phyloP scores from a whole-genome alignment of 306 rosid genomes.

The Canavalia ensiformis region DNA sequence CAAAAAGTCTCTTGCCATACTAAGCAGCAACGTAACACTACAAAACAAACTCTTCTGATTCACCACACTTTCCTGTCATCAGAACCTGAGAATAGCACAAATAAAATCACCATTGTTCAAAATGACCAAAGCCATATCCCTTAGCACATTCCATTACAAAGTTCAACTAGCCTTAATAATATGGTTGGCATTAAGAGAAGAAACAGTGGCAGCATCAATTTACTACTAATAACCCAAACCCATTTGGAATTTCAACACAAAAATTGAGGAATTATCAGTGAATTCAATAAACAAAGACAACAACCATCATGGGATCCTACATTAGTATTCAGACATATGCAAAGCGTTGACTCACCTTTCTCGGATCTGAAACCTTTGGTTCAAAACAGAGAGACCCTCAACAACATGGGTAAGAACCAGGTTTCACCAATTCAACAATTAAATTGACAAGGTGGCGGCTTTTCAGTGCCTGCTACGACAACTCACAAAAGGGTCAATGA shows the following conservation, averaged over 20 bases:
- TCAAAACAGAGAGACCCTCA: slow-evolving; percentile 32
- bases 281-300: slow-evolving; percentile 30
- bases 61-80: slow-evolving; percentile 48
- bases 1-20: slow-evolving; percentile 50
- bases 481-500: slow-evolving; percentile 6
- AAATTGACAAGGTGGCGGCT: slow-evolving; percentile 13
- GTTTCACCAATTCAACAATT: slow-evolving; percentile 3
- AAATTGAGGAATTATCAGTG: slow-evolving; percentile 9
- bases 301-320: slow-evolving; percentile 12
- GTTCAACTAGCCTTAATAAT: neutral
- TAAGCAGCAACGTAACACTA: slow-evolving; percentile 23
- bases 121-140: neutral
- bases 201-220: neutral
- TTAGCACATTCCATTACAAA: slow-evolving; percentile 23
- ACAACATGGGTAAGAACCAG: neutral
- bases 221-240: neutral
- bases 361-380: slow-evolving; percentile 49
- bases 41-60: slow-evolving; percentile 44
- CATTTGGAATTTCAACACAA: slow-evolving; percentile 21
- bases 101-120: neutral
- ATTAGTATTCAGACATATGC: slow-evolving; percentile 3
- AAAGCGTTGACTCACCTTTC: slow-evolving; percentile 45
- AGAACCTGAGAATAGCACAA: slow-evolving; percentile 54
- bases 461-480: slow-evolving; percentile 11
- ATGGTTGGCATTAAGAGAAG: neutral